Evolutionary conservation across 371 early-diverging fungal genomes (phyloP), one percentile per base, ranked within the genome.

Genomic region (Chytridium lagenaria): DNA sequence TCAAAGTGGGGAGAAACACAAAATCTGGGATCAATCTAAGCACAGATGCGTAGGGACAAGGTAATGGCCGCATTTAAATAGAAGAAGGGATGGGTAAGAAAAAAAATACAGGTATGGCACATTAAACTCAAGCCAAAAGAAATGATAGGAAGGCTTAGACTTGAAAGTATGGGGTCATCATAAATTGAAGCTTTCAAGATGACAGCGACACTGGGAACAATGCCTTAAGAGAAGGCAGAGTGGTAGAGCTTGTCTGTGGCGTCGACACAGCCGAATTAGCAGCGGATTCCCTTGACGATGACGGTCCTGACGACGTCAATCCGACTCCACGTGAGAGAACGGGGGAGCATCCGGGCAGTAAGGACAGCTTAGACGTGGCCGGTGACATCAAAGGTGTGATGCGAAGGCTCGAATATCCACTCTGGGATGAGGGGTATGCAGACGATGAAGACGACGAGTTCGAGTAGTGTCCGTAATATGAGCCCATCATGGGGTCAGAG

Each of bases 181-280:
- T n/a, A n/a, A n/a, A n/a, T n/a, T n/a, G n/a, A n/a, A n/a, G n/a
- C n/a, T n/a, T n/a, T 44, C 19, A 44, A 44, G 44, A 44, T 44
- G 44, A 15, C 55, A 52, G 5, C n/a, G 55, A 26, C 5, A 52
- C 55, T n/a, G 61, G 61, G 19, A 61, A 61, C 10, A 61, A 26
- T 10, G 31, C 36, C 61, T 61, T 61, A 5, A 61, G 26, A 26
- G 34, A 33, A 7, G 61, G 61, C 61, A 61, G 26, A 7, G 61
- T 61, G 7, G 34, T 61, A 22, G 3, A 7, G 7, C 36, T 34
- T 10, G 3, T 7, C 37, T 37, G 30, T 37, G 61, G 61, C 5
- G 61, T 61, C 10, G 34, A 3, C 36, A 23, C 61, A 5, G 61
- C 34, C 61, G 61, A 61, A 10, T 23, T 26, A 7, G 57, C 26